Percentiles rank a stretch among this genome's conserved stretches.
These are phyloP conservation scores for Bryum argenteum DNA, from an alignment of 225 moss, liverwort and hornwort genomes.

Conservation along the genomic window DNA sequence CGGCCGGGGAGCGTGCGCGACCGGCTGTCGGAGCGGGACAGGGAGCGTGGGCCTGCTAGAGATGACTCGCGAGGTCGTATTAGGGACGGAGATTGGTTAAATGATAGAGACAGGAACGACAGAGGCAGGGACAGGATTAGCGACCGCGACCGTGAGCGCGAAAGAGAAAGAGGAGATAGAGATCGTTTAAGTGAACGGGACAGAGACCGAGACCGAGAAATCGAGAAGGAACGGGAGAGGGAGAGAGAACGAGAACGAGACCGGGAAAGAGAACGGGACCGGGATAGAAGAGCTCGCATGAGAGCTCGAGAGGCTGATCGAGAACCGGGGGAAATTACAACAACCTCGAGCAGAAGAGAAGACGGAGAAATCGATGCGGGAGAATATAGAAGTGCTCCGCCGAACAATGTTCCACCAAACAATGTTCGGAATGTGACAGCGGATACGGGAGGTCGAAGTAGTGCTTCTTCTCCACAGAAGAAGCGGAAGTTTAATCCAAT, in stretches of 20 bases:
- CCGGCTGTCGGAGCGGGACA: constrained; percentile 44
- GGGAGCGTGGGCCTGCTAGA: constrained; percentile 41
- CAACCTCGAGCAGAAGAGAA: constrained; percentile 47
- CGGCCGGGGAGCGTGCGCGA: constrained; percentile 40
- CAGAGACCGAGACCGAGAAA: constrained; percentile 30
- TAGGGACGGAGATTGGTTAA: constrained; percentile 46
- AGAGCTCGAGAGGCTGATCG: constrained; percentile 56
- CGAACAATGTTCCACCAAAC: constrained; percentile 17
- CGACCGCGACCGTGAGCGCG: constrained; percentile 50
- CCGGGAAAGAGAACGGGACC: constrained; percentile 49
- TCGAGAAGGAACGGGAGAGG: constrained; percentile 34
- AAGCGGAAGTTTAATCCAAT: constrained; percentile 96
- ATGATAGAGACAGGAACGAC: constrained; percentile 40
- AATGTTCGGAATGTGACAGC: constrained; percentile 32
- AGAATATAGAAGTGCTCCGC: constrained; percentile 36
- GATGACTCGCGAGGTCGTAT: constrained; percentile 47
- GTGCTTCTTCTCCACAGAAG: constrained; percentile 57
- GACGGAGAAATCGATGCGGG: constrained; percentile 54
- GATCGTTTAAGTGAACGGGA: constrained; percentile 43
- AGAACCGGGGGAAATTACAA: constrained; percentile 59
- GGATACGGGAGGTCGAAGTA: constrained; percentile 50
- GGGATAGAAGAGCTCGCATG: constrained; percentile 51
- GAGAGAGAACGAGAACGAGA: constrained; percentile 52
- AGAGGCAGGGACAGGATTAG: constrained; percentile 44
- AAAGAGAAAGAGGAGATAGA: constrained; percentile 41